Percentiles rank a stretch among this genome's conserved stretches.
Conservation (phyloP, 2,329 filamentous ascomycete genomes). For the Alternaria brassicicola region DNA sequence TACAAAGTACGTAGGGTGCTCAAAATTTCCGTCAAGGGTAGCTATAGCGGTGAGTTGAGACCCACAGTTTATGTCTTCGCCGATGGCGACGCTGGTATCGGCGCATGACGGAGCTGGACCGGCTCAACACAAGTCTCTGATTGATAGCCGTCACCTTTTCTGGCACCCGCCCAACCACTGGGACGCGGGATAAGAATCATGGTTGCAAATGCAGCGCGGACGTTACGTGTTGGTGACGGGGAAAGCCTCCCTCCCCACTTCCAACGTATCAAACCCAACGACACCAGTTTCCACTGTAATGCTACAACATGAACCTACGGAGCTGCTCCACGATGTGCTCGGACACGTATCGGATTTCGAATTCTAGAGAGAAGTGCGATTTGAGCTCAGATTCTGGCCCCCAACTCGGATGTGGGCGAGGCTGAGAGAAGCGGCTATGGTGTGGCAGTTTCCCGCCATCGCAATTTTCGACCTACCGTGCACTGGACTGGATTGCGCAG, state of each 20-base stretch:
- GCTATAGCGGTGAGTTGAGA: slow-evolving; percentile 15
- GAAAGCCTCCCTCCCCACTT: slow-evolving; percentile 1
- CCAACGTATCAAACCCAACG: neutral
- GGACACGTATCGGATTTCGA: neutral
- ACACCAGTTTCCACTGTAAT: neutral
- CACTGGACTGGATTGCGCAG: slow-evolving; percentile 1
- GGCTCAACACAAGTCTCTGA: slow-evolving; percentile 1
- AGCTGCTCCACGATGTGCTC: neutral
- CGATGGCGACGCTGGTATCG: slow-evolving; percentile 3
- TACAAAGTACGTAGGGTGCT: neutral
- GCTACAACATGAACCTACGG: neutral
- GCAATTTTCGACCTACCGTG: slow-evolving; percentile 19
- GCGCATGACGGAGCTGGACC: slow-evolving; percentile 1
- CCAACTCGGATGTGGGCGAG: slow-evolving; percentile 17
- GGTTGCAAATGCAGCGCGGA: slow-evolving; percentile 1
- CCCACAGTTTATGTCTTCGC: slow-evolving; percentile 3
- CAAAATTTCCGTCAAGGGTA: neutral
- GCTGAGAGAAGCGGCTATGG: slow-evolving; percentile 15
- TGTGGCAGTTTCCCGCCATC: slow-evolving; percentile 26
- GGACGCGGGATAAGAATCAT: slow-evolving; percentile 9
- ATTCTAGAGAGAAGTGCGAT: neutral
- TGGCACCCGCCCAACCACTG: neutral
- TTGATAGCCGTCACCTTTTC: neutral
- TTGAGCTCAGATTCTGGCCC: slow-evolving; percentile 14
- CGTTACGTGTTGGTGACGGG: neutral